Evolutionary conservation across 1,284 basidiomycete species (phyloP).

Genomic region (Inonotus hispidus): DNA sequence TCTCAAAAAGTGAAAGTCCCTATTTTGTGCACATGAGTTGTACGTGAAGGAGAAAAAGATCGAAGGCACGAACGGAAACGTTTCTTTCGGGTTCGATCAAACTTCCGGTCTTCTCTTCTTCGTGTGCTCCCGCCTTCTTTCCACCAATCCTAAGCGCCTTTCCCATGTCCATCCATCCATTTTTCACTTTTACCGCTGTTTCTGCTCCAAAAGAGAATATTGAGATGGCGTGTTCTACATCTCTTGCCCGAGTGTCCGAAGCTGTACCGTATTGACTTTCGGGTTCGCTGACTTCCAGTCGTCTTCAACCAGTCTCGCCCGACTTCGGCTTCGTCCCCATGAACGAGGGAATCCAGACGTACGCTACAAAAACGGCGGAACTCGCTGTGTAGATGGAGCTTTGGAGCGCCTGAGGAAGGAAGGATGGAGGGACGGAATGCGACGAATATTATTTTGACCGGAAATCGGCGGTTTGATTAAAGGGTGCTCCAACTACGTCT

Average conservation of each 20-base stretch:
- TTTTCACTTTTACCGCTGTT: background rate
- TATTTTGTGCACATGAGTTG: background rate
- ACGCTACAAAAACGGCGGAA: slow-evolving; percentile 54
- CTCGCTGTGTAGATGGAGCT: slow-evolving; percentile 24
- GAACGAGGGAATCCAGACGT: slow-evolving; percentile 66
- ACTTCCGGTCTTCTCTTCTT: slow-evolving; percentile 8
- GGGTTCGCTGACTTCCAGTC: slow-evolving; percentile 42
- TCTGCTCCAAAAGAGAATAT: slow-evolving; percentile 9
- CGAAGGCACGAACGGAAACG: slow-evolving; percentile 6
- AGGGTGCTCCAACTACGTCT: background rate
- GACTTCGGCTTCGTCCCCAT: slow-evolving; percentile 75
- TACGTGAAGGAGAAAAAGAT: slow-evolving; percentile 9
- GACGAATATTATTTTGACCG: background rate
- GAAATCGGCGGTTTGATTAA: background rate
- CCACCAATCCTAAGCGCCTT: slow-evolving; percentile 23
- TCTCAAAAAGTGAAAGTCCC: slow-evolving; percentile 18
- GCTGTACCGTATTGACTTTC: slow-evolving; percentile 21
- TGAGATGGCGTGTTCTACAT: background rate
- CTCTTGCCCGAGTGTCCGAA: background rate
- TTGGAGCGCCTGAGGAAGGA: background rate
- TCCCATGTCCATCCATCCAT: slow-evolving; percentile 8
- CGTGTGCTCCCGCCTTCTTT: slow-evolving; percentile 17
- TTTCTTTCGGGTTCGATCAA: slow-evolving; percentile 4
- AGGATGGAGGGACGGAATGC: background rate
- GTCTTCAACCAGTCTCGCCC: slow-evolving; percentile 59